Evolutionary conservation across 2,329 filamentous ascomycete genomes (phyloP).

Genomic region (Zelopaecilomyces penicillatus): DNA sequence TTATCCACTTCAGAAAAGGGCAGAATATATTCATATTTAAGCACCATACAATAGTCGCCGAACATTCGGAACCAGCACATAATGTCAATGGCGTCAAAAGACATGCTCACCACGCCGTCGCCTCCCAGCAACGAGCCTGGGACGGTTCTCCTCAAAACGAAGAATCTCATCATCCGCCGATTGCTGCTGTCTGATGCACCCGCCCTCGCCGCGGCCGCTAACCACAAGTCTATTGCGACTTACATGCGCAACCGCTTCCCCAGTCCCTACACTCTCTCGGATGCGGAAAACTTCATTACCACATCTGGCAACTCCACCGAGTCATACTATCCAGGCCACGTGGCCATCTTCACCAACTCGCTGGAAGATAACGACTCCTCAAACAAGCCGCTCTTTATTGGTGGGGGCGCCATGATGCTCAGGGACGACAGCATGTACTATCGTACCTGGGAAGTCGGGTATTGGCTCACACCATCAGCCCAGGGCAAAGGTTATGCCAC

Average conservation of each 20-base stretch:
- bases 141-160: slow-evolving; percentile 21
- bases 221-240: slow-evolving; percentile 28
- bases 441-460: slow-evolving; percentile 39
- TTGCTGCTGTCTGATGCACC: slow-evolving; percentile 30
- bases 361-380: slow-evolving; percentile 17
- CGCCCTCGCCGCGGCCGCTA: slow-evolving; percentile 23
- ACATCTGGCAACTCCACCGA: slow-evolving; percentile 11
- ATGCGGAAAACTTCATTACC: slow-evolving; percentile 29
- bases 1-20: no score
- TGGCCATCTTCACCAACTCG: slow-evolving; percentile 27
- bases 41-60: no score
- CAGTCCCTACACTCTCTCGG: slow-evolving; percentile 33
- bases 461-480: slow-evolving; percentile 33
- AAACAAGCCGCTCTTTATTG: slow-evolving; percentile 21
- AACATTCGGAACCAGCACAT: no score
- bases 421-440: slow-evolving; percentile 28
- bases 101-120: slow-evolving; percentile 14
- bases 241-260: slow-evolving; percentile 38
- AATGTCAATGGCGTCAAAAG: slow-evolving; percentile 1
- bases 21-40: no score
- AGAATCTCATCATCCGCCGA: slow-evolving; percentile 32
- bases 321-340: slow-evolving; percentile 21
- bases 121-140: slow-evolving; percentile 19
- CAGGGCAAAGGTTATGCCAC: slow-evolving; percentile 40
- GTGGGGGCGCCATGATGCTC: slow-evolving; percentile 31